Conservation (phyloP, 2,329 filamentous ascomycete genomes). For the Beauveria pseudobassiana region DNA sequence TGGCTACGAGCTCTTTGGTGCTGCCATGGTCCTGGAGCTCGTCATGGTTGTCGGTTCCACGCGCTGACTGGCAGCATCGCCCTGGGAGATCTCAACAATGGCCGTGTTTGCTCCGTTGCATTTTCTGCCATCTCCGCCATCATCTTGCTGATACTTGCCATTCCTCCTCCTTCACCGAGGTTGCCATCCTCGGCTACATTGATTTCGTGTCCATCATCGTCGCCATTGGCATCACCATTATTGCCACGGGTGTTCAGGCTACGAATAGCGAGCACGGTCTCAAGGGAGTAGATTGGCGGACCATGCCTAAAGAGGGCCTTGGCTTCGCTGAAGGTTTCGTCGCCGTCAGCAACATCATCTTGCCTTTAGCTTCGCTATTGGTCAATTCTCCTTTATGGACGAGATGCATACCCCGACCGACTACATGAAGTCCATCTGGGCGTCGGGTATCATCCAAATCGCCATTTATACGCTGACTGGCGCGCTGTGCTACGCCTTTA, state of each 20-base stretch:
- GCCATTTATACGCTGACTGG: conserved; percentile 55
- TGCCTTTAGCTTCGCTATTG: conserved; percentile 46
- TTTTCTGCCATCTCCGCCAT: conserved; percentile 32
- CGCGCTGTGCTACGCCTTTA: conserved; percentile 58
- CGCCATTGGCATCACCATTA: conserved; percentile 55
- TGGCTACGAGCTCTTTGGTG: conserved; percentile 49
- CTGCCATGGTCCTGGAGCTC: conserved; percentile 51
- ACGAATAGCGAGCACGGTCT: conserved; percentile 15
- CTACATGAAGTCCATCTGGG: conserved; percentile 40
- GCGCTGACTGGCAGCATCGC: conserved; percentile 58
- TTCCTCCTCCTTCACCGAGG: conserved; percentile 32
- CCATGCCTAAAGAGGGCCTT: conserved; percentile 30
- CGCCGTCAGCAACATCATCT: conserved; percentile 54
- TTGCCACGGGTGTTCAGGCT: conserved; percentile 44
- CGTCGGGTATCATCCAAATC: conserved; percentile 51
- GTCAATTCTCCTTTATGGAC: conserved; percentile 36
- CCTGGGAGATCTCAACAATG: conserved; percentile 51
- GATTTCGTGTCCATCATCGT: conserved; percentile 50
- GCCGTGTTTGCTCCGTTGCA: conserved; percentile 33
- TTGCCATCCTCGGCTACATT: conserved; percentile 33
- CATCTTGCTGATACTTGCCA: conserved; percentile 29
- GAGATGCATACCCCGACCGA: conserved; percentile 34
- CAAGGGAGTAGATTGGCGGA: conserved; percentile 20
- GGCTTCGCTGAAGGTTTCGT: conserved; percentile 45
- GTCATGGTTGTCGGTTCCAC: conserved; percentile 62